Evolutionary conservation across 257 asterid species (phyloP), one percentile per base, ranked within the genome.

Genomic region (Penstemon eatonii): DNA sequence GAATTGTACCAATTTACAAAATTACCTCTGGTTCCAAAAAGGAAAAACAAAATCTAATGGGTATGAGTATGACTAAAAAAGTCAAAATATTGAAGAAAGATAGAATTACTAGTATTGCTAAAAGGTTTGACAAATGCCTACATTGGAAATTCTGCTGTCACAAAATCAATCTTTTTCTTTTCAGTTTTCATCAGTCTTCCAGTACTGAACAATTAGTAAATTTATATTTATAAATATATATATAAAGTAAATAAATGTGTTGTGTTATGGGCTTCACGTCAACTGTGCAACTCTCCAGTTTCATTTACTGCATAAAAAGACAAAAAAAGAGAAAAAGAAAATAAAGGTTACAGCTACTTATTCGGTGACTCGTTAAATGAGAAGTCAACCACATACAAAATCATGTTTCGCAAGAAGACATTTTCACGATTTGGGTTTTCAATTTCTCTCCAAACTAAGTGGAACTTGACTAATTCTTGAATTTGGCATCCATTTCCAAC

Each of bases 251-350:
- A 12, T 3, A 8, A 33, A 69, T 13, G 8, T 15, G 19, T 3
- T 15, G 12, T n/a, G 9, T 70, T 38, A 71, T 77, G 76, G 76
- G 70, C 76, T 47, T 58, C 82, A 80, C 82, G 85, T 72, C 74
- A n/a, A 37, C 72, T 52, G 36, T 12, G 52, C 18, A 36, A 38
- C 42, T 7, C 72, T 74, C 25, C 62, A 15, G 68, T 68, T 63
- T 67, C 42, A 45, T 44, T 62, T 57, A 43, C 67, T 62, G 71
- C 67, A 71, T 19, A 58, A 57, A 57, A 71, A 63, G 72, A 58
- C 63, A 36, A 70, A 57, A 15, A 15, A 15, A 15, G 18, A 15
- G 18, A 15, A 15, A 15, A 15, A 15, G 18, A 15, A 15, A 15
- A 15, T 15, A 15, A 15, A 67, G 42, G 37, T 44, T 57, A 67